Base-by-base conservation (phyloP, 1,139 yeast species). In the Kluyveromyces sp. region DNA sequence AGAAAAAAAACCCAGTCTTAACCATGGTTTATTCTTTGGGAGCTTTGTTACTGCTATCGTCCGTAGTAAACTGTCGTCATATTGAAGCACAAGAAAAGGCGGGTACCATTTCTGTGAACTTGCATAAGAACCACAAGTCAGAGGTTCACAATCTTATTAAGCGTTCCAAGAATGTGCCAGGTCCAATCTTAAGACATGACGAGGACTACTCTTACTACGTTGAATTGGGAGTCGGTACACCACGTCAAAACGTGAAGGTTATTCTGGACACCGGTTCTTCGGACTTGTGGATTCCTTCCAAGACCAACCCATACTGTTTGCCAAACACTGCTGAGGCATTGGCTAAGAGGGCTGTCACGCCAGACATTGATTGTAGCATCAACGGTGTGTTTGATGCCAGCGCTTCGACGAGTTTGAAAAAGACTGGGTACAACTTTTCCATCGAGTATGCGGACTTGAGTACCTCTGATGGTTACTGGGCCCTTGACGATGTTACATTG, bases 251-350 rank as follows among this genome's bases (percentile, higher is more conserved):
- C n/a, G 68, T 80, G 35, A 66, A 67, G 7, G 75, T 78, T 2
- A 65, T 79, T 49, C 63, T 83, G 39, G 89, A 82, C 58, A 80
- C 88, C 4, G 88, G 88, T 0, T 79, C 86, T 2, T 72, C 84
- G 5, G 89, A 82, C 60, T 65, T 81, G 52, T 82, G 88, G 88
- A 75, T 81, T 34, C 62, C 64, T 52, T 58, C 62, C 34, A 48
- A 57, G 27, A 49, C 48, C n/a, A 68, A 68, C 51, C 67, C 67
- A 1, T 64, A 56, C 51, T 61, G 67, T 51, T 55, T 42, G n/a
- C 4, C 31, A n/a, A 37, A 44, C 25, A 27, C 31, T 25, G 46
- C 46, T 37, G 39, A 37, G 33, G 47, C 50, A 3, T 54, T 55
- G 34, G 40, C 48, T 25, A 54, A 51, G 3, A n/a, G 34, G 15